Conservation (phyloP, 225 moss, liverwort and hornwort species). For the Polytrichum formosum region DNA sequence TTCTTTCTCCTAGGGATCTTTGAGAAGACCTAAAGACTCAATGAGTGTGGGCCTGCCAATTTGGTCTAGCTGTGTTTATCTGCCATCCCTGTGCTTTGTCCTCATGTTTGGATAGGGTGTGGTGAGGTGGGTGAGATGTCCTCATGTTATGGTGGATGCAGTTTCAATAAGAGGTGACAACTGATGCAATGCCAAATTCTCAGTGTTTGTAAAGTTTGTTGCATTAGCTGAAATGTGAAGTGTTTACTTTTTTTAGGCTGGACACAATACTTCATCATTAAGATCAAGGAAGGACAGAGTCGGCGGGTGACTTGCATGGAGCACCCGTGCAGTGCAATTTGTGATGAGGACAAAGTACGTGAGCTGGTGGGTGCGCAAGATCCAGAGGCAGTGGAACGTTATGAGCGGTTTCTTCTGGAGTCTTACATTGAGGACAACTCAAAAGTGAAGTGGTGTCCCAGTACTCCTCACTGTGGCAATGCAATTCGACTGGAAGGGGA, state of each 20-base stretch:
- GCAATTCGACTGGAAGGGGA: constrained; percentile 94
- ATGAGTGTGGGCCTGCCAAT: too few species aligned
- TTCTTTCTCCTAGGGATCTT: background rate
- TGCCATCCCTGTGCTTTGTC: too few species aligned
- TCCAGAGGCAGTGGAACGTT: constrained; percentile 81
- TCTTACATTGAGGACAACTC: constrained; percentile 99
- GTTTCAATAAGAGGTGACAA: too few species aligned
- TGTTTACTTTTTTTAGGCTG: constrained; percentile 58
- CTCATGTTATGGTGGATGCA: too few species aligned
- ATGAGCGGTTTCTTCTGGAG: constrained; percentile 91
- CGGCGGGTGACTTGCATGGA: constrained; percentile 95
- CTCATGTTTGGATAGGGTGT: too few species aligned
- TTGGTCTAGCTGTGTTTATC: too few species aligned
- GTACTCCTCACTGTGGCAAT: constrained; percentile 95
- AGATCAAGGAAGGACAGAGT: constrained; percentile 97
- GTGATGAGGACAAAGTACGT: constrained; percentile 97
- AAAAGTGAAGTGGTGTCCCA: constrained; percentile 99
- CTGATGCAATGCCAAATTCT: too few species aligned
- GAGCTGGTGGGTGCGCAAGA: constrained; percentile 69
- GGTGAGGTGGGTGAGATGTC: background rate
- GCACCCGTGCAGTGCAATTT: constrained; percentile 88
- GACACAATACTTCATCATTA: constrained; percentile 92
- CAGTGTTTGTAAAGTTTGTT: too few species aligned
- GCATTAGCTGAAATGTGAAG: background rate
- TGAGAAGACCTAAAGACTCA: too few species aligned